phyloP scores from a whole-genome alignment of 2,329 filamentous ascomycete genomes.

The Aspergillus uvarum region DNA sequence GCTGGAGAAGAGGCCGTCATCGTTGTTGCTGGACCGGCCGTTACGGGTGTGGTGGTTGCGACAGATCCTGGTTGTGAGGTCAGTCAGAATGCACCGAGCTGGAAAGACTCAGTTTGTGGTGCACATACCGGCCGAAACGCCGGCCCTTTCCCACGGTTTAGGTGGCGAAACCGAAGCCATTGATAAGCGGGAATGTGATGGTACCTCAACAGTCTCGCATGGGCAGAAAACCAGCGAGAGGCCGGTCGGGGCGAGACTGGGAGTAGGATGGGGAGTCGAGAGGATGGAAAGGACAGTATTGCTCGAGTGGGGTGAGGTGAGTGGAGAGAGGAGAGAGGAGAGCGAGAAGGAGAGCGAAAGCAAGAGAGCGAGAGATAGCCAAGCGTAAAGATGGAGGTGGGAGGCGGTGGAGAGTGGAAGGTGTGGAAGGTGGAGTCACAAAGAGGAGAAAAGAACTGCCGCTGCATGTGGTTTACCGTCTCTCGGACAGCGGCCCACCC shows the following conservation, averaged over 20 bases:
- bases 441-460: slow-evolving; percentile 9
- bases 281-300: not conserved
- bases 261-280: not conserved
- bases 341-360: slow-evolving; percentile 3
- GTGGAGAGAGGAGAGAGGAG: slow-evolving; percentile 8
- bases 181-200: slow-evolving; percentile 21
- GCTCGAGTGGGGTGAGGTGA: not conserved
- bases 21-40: slow-evolving; percentile 35
- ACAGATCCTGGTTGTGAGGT: slow-evolving; percentile 23
- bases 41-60: slow-evolving; percentile 26
- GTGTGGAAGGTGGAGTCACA: slow-evolving; percentile 10
- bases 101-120: slow-evolving; percentile 6
- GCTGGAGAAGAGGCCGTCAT: slow-evolving; percentile 37
- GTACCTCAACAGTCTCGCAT: slow-evolving; percentile 32
- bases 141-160: slow-evolving; percentile 92
- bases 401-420: slow-evolving; percentile 8
- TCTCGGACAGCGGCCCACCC: not conserved
- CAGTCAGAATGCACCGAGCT: slow-evolving; percentile 4
- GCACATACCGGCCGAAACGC: slow-evolving; percentile 57
- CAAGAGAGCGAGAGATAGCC: slow-evolving; percentile 1
- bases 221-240: slow-evolving; percentile 17
- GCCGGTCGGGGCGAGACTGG: slow-evolving; percentile 4
- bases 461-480: slow-evolving; percentile 19
- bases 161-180: slow-evolving; percentile 76
- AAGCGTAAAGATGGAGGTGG: slow-evolving; percentile 13